Base-by-base conservation (phyloP, 352 stramenopile genomes). In the Pythium biforme region DNA sequence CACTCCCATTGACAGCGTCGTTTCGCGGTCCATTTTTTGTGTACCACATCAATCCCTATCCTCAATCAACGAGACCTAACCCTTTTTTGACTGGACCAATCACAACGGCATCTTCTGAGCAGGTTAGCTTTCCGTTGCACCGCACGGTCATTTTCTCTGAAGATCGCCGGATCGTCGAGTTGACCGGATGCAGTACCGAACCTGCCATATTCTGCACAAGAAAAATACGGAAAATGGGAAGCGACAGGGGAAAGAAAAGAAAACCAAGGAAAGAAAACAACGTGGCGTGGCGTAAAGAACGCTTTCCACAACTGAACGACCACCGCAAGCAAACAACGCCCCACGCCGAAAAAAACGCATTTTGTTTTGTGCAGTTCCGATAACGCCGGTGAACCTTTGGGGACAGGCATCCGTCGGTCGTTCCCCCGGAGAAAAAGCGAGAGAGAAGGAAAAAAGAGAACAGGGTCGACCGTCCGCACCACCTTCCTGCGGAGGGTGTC, bases 151-250 rank as follows among this genome's bases (percentile, higher is more conserved):
- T n/a, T n/a, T n/a, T n/a, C n/a, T n/a, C 37, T 20, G 37, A 56
- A 62, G 27, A 62, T 52, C 39, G 22, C 15, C 19, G 20, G 17
- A 39, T 49, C 43, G 43, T 48, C 45, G 2, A 25, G 43, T 54
- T 47, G 43, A 62, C 41, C n/a, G 29, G 45, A 31, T 33, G 33
- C 31, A n/a, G n/a, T n/a, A n/a, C n/a, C n/a, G n/a, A n/a, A n/a
- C n/a, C n/a, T n/a, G n/a, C n/a, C n/a, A n/a, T n/a, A n/a, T n/a
- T n/a, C 20, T 48, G 20, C 41, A 12, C 7, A 11, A 39, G 47
- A 68, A 68, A 68, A 68, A 57, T 51, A 68, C 31, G 34, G 52
- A 68, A 61, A 53, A 17, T 23, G 29, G 59, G 45, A 66, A 51
- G 22, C 52, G 52, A 59, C 33, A 59, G 39, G 29, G 49, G 40